phyloP scores from a whole-genome alignment of 176 grass and related monocot genomes.

The Aegilops umbellulata region DNA sequence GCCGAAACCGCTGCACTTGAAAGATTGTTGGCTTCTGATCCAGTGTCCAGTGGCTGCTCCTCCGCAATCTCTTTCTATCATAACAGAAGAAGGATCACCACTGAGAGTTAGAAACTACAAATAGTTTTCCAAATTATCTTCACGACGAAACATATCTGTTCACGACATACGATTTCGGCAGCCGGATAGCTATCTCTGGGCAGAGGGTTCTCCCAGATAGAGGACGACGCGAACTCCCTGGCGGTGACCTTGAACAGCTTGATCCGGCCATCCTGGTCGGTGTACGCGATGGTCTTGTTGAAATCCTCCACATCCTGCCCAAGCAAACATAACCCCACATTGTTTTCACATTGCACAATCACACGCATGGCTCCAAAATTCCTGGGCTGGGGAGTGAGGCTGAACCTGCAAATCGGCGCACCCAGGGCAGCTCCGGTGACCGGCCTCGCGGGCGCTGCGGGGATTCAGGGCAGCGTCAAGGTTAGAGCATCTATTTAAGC shows the following conservation, averaged over 20 bases:
- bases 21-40: slow-evolving; percentile 28
- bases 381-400: not conserved
- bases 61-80: slow-evolving; percentile 19
- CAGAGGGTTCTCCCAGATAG: slow-evolving; percentile 52
- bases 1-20: slow-evolving; percentile 22
- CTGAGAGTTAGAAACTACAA: slow-evolving; percentile 16
- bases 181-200: not conserved
- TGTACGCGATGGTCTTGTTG: slow-evolving; percentile 53
- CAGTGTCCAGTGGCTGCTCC: not conserved
- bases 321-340: not conserved
- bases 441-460: not conserved
- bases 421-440: slow-evolving; percentile 27
- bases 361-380: not conserved
- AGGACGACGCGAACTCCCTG: slow-evolving; percentile 57
- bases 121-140: not conserved
- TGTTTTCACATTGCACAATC: not conserved
- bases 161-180: not conserved
- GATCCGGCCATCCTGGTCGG: slow-evolving; percentile 47
- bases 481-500: not conserved
- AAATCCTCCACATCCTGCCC: slow-evolving; percentile 19
- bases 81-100: not conserved
- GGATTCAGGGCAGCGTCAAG: not conserved
- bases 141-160: not conserved
- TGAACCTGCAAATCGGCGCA: slow-evolving; percentile 31
- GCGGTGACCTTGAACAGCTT: slow-evolving; percentile 58